phyloP scores from a whole-genome alignment of 129 eudicot species.

The Lonicera japonica region DNA sequence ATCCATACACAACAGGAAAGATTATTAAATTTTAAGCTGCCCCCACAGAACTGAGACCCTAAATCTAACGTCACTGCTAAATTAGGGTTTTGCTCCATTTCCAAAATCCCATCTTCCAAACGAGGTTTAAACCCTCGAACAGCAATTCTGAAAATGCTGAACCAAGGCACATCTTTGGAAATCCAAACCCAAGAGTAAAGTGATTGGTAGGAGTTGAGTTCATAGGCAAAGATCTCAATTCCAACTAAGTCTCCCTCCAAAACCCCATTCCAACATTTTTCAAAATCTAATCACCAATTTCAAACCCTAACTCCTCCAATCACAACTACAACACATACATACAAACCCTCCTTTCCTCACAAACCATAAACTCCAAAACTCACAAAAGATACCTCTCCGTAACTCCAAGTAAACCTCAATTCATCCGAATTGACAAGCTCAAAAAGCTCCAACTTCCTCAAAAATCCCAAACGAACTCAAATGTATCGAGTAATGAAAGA shows the following conservation, averaged over 20 bases:
- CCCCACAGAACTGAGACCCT: constrained; percentile 14
- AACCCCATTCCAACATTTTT: constrained; percentile 39
- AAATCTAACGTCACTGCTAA: constrained; percentile 21
- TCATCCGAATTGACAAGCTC: constrained; percentile 7
- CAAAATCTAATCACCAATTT: constrained; percentile 21
- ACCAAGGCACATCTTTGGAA: constrained; percentile 33
- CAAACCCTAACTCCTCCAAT: not conserved
- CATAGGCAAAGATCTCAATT: constrained; percentile 36
- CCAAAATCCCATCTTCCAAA: constrained; percentile 42
- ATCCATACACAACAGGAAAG: constrained; percentile 34
- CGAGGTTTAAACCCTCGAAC: constrained; percentile 28
- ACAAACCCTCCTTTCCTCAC: constrained; percentile 9
- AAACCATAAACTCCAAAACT: constrained; percentile 1
- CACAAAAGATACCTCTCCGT: constrained; percentile 12
- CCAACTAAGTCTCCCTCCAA: constrained; percentile 83
- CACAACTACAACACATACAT: constrained; percentile 10
- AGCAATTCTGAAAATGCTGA: constrained; percentile 20
- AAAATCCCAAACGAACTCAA: constrained; percentile 24
- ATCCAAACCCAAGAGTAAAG: constrained; percentile 17
- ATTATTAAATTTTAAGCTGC: constrained; percentile 15
- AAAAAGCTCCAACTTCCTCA: constrained; percentile 16
- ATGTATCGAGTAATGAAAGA: constrained; percentile 22
- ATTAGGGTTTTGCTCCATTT: constrained; percentile 49
- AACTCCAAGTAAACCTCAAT: constrained; percentile 38
- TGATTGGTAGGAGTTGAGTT: constrained; percentile 15